Percentiles rank a stretch among this genome's conserved stretches.
These are phyloP conservation scores for Wickerhamiella allomyrinae DNA, from an alignment of 805 yeast species.

Conservation along the genomic window DNA sequence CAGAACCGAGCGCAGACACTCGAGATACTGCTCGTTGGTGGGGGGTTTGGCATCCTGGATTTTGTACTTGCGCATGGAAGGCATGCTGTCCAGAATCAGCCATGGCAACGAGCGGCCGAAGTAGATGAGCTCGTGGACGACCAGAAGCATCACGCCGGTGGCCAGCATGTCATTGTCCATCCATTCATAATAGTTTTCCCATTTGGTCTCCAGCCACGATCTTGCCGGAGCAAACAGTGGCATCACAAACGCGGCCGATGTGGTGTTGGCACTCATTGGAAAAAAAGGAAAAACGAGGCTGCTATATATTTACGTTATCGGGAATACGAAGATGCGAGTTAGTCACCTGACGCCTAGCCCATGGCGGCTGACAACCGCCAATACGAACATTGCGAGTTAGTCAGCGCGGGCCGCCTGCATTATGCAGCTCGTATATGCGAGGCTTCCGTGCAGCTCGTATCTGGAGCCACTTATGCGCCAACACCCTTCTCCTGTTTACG, in stretches of 20 bases:
- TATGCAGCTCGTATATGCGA: not conserved
- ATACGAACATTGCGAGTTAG: conserved; percentile 1
- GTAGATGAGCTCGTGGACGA: conserved; percentile 75
- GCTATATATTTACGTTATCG: not conserved
- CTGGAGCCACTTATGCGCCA: no score
- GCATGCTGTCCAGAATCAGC: conserved; percentile 74
- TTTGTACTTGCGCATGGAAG: conserved; percentile 74
- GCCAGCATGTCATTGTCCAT: conserved; percentile 81
- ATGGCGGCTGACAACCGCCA: no score
- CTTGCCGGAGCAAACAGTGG: conserved; percentile 4
- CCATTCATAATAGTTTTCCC: conserved; percentile 84
- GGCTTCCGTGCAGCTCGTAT: no score
- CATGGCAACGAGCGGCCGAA: conserved; percentile 90
- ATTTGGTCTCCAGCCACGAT: conserved; percentile 46
- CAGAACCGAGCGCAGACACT: conserved; percentile 73
- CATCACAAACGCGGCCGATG: conserved; percentile 2
- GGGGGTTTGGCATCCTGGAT: conserved; percentile 82
- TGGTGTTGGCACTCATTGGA: conserved; percentile 12
- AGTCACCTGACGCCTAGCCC: not conserved
- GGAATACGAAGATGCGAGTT: not conserved
- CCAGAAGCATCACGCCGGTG: conserved; percentile 74
- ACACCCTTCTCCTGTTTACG: no score
- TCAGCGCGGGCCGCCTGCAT: not conserved
- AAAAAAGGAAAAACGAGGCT: not conserved
- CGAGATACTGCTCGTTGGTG: conserved; percentile 74